Evolutionary conservation across 805 yeast species (phyloP).

Genomic region (Candida mattraensis): DNA sequence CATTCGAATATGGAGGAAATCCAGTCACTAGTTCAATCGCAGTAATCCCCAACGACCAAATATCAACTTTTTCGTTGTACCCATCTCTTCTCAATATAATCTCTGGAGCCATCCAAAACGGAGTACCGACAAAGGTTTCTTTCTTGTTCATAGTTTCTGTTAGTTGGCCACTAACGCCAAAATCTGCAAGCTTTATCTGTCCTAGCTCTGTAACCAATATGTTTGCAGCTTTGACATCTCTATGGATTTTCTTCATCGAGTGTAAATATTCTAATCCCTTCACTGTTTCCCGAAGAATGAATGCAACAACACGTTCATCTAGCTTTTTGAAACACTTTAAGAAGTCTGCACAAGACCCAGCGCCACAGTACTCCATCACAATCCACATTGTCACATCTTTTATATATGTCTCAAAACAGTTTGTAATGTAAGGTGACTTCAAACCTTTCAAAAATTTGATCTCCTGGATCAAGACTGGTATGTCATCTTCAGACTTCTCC

Average conservation of each 20-base stretch:
- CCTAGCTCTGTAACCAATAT: slow-evolving; percentile 72
- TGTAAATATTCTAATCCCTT: slow-evolving; percentile 79
- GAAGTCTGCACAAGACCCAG: slow-evolving; percentile 85
- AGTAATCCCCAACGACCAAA: slow-evolving; percentile 96
- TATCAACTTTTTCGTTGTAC: slow-evolving; percentile 84
- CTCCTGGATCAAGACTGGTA: slow-evolving; percentile 71
- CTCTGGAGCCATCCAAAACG: slow-evolving; percentile 99
- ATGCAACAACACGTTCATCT: slow-evolving; percentile 59
- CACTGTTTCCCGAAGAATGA: slow-evolving; percentile 61
- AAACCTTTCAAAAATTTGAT: slow-evolving; percentile 71
- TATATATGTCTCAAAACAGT: slow-evolving; percentile 61
- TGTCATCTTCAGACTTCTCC: slow-evolving; percentile 77
- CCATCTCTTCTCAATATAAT: slow-evolving; percentile 60
- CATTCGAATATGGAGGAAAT: slow-evolving; percentile 71
- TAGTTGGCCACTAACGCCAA: slow-evolving; percentile 89
- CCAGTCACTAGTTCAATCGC: slow-evolving; percentile 84
- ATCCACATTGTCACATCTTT: slow-evolving; percentile 77
- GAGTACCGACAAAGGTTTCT: slow-evolving; percentile 90
- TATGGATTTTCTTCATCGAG: slow-evolving; percentile 70
- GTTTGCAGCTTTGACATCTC: slow-evolving; percentile 91
- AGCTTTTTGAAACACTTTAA: slow-evolving; percentile 54
- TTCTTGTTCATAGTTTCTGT: slow-evolving; percentile 51
- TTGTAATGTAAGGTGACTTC: slow-evolving; percentile 65
- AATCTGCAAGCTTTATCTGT: slow-evolving; percentile 80
- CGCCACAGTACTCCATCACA: slow-evolving; percentile 94